Base-by-base conservation (phyloP, 495 filamentous ascomycete species). In the Tetracladium setigerum region DNA sequence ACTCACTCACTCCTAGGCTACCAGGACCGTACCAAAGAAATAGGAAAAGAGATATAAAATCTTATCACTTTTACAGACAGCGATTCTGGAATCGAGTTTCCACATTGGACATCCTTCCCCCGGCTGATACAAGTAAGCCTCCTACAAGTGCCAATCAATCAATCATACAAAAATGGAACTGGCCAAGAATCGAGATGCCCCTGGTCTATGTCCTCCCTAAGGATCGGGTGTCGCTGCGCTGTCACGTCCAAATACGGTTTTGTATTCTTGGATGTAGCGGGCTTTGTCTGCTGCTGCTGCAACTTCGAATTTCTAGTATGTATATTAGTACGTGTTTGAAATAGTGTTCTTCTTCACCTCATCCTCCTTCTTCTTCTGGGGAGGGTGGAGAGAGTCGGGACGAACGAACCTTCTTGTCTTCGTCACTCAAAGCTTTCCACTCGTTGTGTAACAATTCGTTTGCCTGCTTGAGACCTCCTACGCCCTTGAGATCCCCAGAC, bases 351-450 rank as follows among this genome's bases (percentile, higher is more conserved):
- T 27, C 7, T 27, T 27, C 12, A 13, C 13, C 9, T 17, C 9
- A n/a, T 30, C 22, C 22, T 27, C 35, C 17, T 3, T 3, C 3
- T 2, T 2, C 3, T 38, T 38, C 3, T 38, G 2, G 8, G 35
- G 14, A 8, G 35, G 8, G 35, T 38, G 14, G 8, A 5, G 14
- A 18, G 5, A 32, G 37, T 2, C 14, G 1, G 8, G 17, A 33
- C 31, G 13, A 13, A 61, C 67, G 50, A 63, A 83, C 82, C 62
- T 79, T 60, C 57, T 79, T 82, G 60, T 83, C 77, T 4, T 52
- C 47, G 6, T 67, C 64, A 13, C 68, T 62, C 49, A 85, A 39
- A 4, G 42, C 65, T 30, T 69, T 76, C 71, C 70, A 87, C 52
- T 82, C 77, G 14, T 64, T 48, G 2, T 38, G 46, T 14, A 73